phyloP scores from a whole-genome alignment of 441 rosid genomes.

The Bocquillonia castaneifolia region DNA sequence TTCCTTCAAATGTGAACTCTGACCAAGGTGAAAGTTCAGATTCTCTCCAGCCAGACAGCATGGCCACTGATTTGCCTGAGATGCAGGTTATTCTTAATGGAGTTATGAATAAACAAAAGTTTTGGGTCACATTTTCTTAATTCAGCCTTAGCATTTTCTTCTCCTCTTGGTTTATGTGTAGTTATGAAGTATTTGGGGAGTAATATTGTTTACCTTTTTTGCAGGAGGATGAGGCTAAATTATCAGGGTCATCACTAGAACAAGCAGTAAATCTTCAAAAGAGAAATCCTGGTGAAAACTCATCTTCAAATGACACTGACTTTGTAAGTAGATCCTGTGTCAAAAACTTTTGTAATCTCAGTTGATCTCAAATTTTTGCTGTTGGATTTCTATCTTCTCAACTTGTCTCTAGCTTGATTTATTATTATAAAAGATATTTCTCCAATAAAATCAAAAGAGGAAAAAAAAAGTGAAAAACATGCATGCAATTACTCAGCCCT shows the following conservation, averaged over 20 bases:
- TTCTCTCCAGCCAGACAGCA: conserved; percentile 38
- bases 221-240: conserved; percentile 38
- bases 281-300: conserved; percentile 30
- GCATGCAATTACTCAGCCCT: conserved; percentile 8
- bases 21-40: conserved; percentile 49
- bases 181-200: not conserved
- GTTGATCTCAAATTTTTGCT: conserved; percentile 6
- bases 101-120: not conserved
- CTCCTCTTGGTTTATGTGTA: not conserved
- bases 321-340: conserved; percentile 26
- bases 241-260: conserved; percentile 34
- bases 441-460: conserved; percentile 7
- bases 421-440: conserved; percentile 6
- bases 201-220: conserved; percentile 11
- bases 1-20: conserved; percentile 40
- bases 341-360: not conserved
- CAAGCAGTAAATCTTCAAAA: conserved; percentile 27
- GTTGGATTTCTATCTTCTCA: conserved; percentile 8
- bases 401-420: not conserved
- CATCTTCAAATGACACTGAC: conserved; percentile 25
- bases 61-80: conserved; percentile 39
- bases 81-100: conserved; percentile 43
- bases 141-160: not conserved
- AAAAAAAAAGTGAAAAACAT: not conserved
- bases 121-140: not conserved